These are phyloP conservation scores for Tubosaeta sp. DNA, from an alignment of 768 basidiomycete species.

Conservation along the genomic window DNA sequence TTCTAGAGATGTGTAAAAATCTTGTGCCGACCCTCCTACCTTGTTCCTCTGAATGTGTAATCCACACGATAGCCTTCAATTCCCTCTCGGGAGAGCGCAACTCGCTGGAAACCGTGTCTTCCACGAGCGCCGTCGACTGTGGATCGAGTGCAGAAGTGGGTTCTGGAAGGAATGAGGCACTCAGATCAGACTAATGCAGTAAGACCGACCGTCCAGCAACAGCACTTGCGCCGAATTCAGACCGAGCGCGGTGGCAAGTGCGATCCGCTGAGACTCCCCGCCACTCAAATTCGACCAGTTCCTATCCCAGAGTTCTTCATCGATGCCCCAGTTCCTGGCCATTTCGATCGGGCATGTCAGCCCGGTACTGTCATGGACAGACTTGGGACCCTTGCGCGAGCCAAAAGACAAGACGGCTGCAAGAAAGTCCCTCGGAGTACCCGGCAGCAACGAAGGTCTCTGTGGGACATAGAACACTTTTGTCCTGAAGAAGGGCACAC, in stretches of 20 bases:
- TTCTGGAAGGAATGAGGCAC: constrained; percentile 42
- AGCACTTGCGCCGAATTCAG: constrained; percentile 74
- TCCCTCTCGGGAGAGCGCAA: constrained; percentile 44
- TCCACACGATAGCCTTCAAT: constrained; percentile 79
- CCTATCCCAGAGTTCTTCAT: constrained; percentile 68
- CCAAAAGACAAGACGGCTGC: constrained; percentile 48
- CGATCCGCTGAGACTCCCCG: constrained; percentile 83
- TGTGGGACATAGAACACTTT: constrained; percentile 85
- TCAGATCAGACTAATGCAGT: background rate
- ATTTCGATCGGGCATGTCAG: constrained; percentile 47
- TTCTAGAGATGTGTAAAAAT: constrained; percentile 47
- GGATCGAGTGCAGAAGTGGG: constrained; percentile 87
- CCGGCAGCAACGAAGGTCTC: constrained; percentile 79
- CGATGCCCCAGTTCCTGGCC: constrained; percentile 62
- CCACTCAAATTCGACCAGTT: constrained; percentile 80
- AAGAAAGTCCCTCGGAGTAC: constrained; percentile 74
- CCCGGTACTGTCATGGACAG: constrained; percentile 21
- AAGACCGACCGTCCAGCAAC: constrained; percentile 66
- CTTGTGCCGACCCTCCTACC: constrained; percentile 69
- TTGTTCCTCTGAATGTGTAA: constrained; percentile 84
- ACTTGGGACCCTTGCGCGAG: constrained; percentile 34
- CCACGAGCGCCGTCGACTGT: constrained; percentile 60
- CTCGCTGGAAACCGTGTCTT: constrained; percentile 52
- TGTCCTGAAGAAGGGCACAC: constrained; percentile 74
- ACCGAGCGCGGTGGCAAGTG: constrained; percentile 70